phyloP scores from a whole-genome alignment of 1,284 basidiomycete genomes.

The Tremellales sp. region DNA sequence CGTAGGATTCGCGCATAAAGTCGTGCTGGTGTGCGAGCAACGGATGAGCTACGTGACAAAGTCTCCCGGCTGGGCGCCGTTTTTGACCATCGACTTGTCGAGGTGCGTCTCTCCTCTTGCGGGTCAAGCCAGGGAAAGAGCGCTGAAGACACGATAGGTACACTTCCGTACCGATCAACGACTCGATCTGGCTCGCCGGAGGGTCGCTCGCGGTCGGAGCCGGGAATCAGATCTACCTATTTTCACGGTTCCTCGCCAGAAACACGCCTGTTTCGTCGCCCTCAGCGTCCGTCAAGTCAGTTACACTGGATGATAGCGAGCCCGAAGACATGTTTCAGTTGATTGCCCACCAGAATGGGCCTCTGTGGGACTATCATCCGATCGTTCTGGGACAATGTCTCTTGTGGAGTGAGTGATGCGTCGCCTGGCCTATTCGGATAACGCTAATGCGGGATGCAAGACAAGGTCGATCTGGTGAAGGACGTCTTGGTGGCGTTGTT shows the following conservation, averaged over 20 bases:
- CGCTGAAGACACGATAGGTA: slow-evolving; percentile 52
- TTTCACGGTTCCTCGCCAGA: slow-evolving; percentile 42
- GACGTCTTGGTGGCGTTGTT: slow-evolving; percentile 68
- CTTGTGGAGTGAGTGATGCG: slow-evolving; percentile 79
- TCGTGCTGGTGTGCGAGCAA: slow-evolving; percentile 81
- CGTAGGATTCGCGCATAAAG: slow-evolving; percentile 69
- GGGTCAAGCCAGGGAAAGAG: not conserved
- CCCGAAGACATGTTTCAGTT: slow-evolving; percentile 66
- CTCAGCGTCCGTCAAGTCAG: slow-evolving; percentile 38
- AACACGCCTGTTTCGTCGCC: slow-evolving; percentile 51
- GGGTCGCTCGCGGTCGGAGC: slow-evolving; percentile 64
- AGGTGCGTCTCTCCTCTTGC: slow-evolving; percentile 51
- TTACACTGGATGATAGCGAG: slow-evolving; percentile 23
- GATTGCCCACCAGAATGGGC: slow-evolving; percentile 75
- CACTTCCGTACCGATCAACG: slow-evolving; percentile 70
- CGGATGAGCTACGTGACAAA: slow-evolving; percentile 83
- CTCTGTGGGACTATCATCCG: slow-evolving; percentile 82
- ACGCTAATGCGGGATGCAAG: slow-evolving; percentile 53
- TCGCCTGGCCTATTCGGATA: too few relatives aligned
- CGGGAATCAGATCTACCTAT: slow-evolving; percentile 73
- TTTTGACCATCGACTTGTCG: slow-evolving; percentile 65
- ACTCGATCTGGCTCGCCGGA: slow-evolving; percentile 80
- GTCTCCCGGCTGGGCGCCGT: slow-evolving; percentile 71
- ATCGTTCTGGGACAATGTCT: slow-evolving; percentile 87
- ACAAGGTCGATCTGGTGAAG: slow-evolving; percentile 78